Base-by-base conservation (phyloP, 768 basidiomycete genomes). In the Kwoniella sp. region DNA sequence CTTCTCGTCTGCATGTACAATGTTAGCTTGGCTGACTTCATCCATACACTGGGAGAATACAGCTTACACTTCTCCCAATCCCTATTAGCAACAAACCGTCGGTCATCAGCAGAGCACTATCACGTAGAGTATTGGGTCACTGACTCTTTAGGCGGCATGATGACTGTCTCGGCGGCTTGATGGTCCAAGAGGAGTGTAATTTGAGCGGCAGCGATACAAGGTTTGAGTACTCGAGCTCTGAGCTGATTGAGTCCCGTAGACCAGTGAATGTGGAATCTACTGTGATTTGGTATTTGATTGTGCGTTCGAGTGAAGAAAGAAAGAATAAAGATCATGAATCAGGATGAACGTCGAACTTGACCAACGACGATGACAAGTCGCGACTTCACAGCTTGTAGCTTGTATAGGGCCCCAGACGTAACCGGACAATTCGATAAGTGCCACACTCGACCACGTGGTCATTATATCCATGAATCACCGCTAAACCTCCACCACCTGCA, bases 41-140 rank as follows among this genome's bases (percentile, higher is more conserved):
- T n/a, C n/a, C n/a, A n/a, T n/a, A n/a, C n/a, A n/a, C n/a, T n/a
- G n/a, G n/a, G n/a, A n/a, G n/a, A n/a, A n/a, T n/a, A n/a, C n/a
- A n/a, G 64, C 68, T 81, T 86, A 95, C 94, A 97, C 82, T 97
- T 98, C 82, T 99, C 95, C 95, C 95, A 98, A 81, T 99, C 91
- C 72, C 94, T 97, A 74, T n/a, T n/a, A n/a, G n/a, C n/a, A n/a
- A n/a, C n/a, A n/a, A n/a, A n/a, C n/a, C n/a, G n/a, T n/a, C n/a
- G n/a, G n/a, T n/a, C n/a, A n/a, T n/a, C n/a, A n/a, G n/a, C n/a
- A n/a, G n/a, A n/a, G n/a, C n/a, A n/a, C n/a, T n/a, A n/a, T n/a
- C n/a, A n/a, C n/a, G n/a, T 33, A 19, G 56, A 30, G 17, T 17
- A 22, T 19, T 7, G 21, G 0, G 5, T n/a, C 3, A 85, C 93